Percentiles rank a stretch among this genome's conserved stretches.
phyloP scores from a whole-genome alignment of 1,139 yeast genomes.

The Blastobotrys aristatus region DNA sequence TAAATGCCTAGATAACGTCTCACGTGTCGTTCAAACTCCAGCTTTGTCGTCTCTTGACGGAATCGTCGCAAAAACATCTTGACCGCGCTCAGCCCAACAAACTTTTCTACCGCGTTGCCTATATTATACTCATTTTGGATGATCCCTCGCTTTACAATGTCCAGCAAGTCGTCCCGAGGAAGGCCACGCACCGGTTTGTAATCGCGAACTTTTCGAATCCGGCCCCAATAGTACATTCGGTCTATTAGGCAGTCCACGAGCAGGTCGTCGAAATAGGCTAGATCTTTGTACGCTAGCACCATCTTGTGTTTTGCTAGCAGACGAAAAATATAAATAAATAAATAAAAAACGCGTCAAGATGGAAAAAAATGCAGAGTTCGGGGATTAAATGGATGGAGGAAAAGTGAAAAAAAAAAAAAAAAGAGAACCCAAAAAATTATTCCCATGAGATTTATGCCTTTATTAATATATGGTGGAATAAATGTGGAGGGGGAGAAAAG shows the following conservation, averaged over 20 bases:
- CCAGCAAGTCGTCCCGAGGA: slow-evolving; percentile 22
- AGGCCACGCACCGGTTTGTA: slow-evolving; percentile 28
- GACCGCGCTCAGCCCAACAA: slow-evolving; percentile 32
- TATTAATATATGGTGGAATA: too few species aligned
- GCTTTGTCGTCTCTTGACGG: slow-evolving; percentile 23
- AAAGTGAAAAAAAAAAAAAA: not conserved
- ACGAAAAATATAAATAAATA: not conserved
- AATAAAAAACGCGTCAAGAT: not conserved
- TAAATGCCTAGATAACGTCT: slow-evolving; percentile 38
- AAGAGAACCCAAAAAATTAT: not conserved
- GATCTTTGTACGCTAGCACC: slow-evolving; percentile 33
- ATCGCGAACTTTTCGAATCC: slow-evolving; percentile 34
- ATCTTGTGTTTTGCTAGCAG: not conserved
- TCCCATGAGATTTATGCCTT: not conserved
- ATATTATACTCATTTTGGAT: slow-evolving; percentile 13
- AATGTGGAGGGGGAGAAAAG: too few species aligned
- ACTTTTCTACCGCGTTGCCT: slow-evolving; percentile 22
- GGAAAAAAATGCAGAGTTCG: not conserved
- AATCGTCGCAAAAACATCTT: slow-evolving; percentile 30
- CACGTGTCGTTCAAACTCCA: slow-evolving; percentile 38
- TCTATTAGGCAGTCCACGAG: slow-evolving; percentile 38
- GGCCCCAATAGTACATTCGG: slow-evolving; percentile 35
- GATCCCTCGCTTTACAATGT: slow-evolving; percentile 23
- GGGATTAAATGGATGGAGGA: too few species aligned
- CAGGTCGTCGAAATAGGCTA: slow-evolving; percentile 49